Conservation (phyloP, 2,329 filamentous ascomycete genomes). For the Fusarium temperatum region DNA sequence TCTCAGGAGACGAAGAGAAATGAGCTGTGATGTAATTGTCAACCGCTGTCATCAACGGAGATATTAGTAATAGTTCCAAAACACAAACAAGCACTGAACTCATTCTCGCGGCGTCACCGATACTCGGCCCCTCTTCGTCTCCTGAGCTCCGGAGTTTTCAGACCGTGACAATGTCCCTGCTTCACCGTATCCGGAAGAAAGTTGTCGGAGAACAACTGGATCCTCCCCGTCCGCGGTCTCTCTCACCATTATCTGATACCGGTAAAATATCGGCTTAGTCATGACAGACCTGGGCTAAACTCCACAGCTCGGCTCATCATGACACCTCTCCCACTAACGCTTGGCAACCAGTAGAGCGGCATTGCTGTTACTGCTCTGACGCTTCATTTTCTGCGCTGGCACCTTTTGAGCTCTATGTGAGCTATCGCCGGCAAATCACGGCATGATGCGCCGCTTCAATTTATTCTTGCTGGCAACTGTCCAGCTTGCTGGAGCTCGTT, state of each 20-base stretch:
- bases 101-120: slow-evolving; percentile 27
- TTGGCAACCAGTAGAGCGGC: slow-evolving; percentile 15
- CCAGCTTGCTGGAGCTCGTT: slow-evolving; percentile 59
- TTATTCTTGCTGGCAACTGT: slow-evolving; percentile 55
- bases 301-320: slow-evolving; percentile 41
- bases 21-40: slow-evolving; percentile 31
- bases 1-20: slow-evolving; percentile 12
- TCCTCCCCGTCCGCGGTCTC: background rate
- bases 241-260: slow-evolving; percentile 16
- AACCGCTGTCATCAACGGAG: slow-evolving; percentile 12
- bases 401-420: slow-evolving; percentile 43
- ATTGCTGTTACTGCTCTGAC: slow-evolving; percentile 7
- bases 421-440: slow-evolving; percentile 31
- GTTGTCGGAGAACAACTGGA: background rate
- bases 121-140: slow-evolving; percentile 27
- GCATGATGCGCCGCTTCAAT: slow-evolving; percentile 61
- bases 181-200: slow-evolving; percentile 1
- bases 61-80: slow-evolving; percentile 22
- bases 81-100: slow-evolving; percentile 10
- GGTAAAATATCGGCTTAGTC: slow-evolving; percentile 36
- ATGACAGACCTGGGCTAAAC: slow-evolving; percentile 23
- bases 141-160: slow-evolving; percentile 20
- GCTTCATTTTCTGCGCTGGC: slow-evolving; percentile 19
- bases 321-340: slow-evolving; percentile 44
- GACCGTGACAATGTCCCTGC: slow-evolving; percentile 24